Percentiles rank a stretch among this genome's conserved stretches.
These are phyloP conservation scores for Pinus taeda DNA, from an alignment of 75 land plant species.

Conservation along the genomic window DNA sequence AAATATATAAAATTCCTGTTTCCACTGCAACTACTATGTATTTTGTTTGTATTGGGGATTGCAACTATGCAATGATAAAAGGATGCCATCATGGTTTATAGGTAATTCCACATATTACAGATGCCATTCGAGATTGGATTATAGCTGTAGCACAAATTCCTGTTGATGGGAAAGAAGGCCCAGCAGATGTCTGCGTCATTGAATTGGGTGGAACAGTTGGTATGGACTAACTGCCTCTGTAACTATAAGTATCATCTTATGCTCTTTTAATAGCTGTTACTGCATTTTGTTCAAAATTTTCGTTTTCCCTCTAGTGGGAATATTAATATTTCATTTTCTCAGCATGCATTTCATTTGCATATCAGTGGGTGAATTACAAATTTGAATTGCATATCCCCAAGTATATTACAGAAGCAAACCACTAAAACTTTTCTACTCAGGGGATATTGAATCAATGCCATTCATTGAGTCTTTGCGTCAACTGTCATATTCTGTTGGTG, in stretches of 20 bases:
- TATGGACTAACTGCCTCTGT: slow-evolving; percentile 11
- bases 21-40: background rate
- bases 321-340: background rate
- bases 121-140: slow-evolving; percentile 56
- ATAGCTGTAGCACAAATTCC: slow-evolving; percentile 42
- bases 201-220: slow-evolving; percentile 69
- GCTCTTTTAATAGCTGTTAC: background rate
- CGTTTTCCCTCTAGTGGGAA: background rate
- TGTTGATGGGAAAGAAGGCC: slow-evolving; percentile 54
- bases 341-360: background rate
- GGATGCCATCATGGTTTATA: background rate
- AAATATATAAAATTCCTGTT: background rate
- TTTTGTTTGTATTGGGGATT: background rate
- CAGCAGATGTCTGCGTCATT: slow-evolving; percentile 64
- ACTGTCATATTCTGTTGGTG: slow-evolving; percentile 60
- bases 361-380: background rate
- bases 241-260: background rate
- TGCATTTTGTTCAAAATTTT: background rate
- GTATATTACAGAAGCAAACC: slow-evolving; percentile 3
- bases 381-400: background rate
- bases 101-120: slow-evolving; percentile 66
- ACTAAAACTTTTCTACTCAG: slow-evolving; percentile 25
- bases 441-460: slow-evolving; percentile 98
- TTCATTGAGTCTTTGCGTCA: slow-evolving; percentile 89
- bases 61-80: too few relatives aligned